Base-by-base conservation (phyloP, 1,139 yeast genomes). In the Pneumocystis murina region DNA sequence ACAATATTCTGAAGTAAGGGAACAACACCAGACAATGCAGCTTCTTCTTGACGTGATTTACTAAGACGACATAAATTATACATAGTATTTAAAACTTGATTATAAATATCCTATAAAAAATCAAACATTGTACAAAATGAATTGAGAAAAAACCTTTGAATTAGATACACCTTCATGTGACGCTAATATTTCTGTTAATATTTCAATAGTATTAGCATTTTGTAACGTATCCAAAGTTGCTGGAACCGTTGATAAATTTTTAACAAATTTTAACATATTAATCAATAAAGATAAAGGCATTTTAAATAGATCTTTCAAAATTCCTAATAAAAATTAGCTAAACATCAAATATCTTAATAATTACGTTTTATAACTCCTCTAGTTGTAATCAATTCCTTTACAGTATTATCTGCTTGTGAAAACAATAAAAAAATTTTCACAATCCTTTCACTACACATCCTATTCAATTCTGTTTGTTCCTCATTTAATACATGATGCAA, bases 61-160 rank as follows among this genome's bases (percentile, higher is more conserved):
- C 83, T 82, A 68, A 85, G 76, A 62, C 84, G 82, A 68, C 88
- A 83, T 61, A 84, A 77, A 68, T 82, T 83, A 67, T 72, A 72
- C 63, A 76, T 72, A 0, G 79, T 72, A 0, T 72, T 72, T 35
- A 77, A 70, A 30, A 77, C 59, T 68, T 75, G 67, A 64, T 67
- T 59, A 65, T 68, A 64, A 63, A 67, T 61, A 20, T 71, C 72
- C 62, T 68, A 63, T 60, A 65, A 61, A 61, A 61, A 41, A 59
- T 64, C 43, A 20, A 65, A 48, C 61, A n/a, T 64, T 38, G 17
- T 30, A 30, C 2, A 58, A 38, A 58, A 58, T 30, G 30, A 58
- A 30, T 28, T 16, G 10, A 28, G 12, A 28, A 30, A 38, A 40
- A 38, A 58, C 60, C 60, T 38, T 67, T 41, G 64, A 55, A 24